A percentile compares a stretch with the other conserved stretches of the same genome.
These are phyloP conservation scores for Russula brevipes DNA, from an alignment of 768 basidiomycete genomes.

Conservation along the genomic window DNA sequence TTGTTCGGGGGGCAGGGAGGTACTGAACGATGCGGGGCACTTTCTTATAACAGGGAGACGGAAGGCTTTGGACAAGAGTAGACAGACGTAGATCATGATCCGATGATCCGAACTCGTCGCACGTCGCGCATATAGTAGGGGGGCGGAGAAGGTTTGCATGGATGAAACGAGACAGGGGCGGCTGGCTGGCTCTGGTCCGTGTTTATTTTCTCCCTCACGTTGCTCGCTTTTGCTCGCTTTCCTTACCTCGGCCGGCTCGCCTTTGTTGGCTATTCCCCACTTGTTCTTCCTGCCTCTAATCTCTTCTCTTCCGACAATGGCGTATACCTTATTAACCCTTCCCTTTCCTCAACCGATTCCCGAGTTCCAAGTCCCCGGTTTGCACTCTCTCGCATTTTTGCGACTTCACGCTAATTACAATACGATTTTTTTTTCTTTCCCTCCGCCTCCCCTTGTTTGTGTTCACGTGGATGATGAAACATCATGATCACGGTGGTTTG, in stretches of 20 bases:
- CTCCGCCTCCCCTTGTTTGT: background rate
- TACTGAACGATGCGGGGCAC: background rate
- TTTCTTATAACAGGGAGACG: constrained; percentile 49
- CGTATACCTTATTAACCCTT: background rate
- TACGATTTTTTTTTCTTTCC: background rate
- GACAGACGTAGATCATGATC: background rate
- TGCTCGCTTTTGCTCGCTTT: background rate
- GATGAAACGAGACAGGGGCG: background rate
- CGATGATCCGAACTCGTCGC: background rate
- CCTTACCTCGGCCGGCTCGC: background rate
- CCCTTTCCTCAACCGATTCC: background rate
- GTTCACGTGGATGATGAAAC: background rate
- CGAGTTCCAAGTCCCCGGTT: background rate
- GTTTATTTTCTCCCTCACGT: background rate
- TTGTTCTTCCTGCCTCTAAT: background rate
- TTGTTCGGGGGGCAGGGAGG: too few species aligned
- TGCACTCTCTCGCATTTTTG: background rate
- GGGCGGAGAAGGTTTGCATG: background rate
- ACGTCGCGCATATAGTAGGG: background rate
- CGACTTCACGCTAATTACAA: background rate
- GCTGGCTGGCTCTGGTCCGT: constrained; percentile 11
- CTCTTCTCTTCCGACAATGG: background rate
- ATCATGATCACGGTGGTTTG: background rate
- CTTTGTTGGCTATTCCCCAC: background rate
- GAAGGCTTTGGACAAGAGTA: constrained; percentile 57